phyloP scores from a whole-genome alignment of 2,329 filamentous ascomycete species.

The Scortechinia acanthostroma region DNA sequence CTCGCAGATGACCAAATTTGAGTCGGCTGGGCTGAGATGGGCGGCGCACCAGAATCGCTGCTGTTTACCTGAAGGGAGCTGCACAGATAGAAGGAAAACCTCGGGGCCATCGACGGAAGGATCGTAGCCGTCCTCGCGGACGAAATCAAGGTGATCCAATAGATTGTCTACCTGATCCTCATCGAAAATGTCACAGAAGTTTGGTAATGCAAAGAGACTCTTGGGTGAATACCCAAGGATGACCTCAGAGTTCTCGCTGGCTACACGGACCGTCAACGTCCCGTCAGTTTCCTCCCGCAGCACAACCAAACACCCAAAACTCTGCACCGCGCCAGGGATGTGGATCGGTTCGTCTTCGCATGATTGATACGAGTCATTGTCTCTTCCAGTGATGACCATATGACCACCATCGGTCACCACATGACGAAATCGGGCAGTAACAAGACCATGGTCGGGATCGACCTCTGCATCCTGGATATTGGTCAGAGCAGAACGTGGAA shows the following conservation, averaged over 20 bases:
- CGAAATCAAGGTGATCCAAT: conserved; percentile 81
- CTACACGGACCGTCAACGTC: conserved; percentile 63
- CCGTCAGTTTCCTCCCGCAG: conserved; percentile 66
- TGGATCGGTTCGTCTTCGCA: conserved; percentile 92
- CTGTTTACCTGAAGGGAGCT: conserved; percentile 42
- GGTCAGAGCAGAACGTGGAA: too few species aligned
- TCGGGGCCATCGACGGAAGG: conserved; percentile 72
- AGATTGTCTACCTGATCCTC: conserved; percentile 83
- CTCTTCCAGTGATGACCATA: conserved; percentile 73
- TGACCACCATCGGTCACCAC: conserved; percentile 71
- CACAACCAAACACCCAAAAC: conserved; percentile 72
- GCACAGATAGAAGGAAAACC: conserved; percentile 73
- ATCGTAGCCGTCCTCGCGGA: conserved; percentile 75
- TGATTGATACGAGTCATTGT: conserved; percentile 65
- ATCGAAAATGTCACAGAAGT: conserved; percentile 75
- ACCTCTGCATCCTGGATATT: neutral
- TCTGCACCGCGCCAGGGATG: conserved; percentile 74
- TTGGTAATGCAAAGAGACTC: conserved; percentile 67
- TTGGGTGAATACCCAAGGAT: conserved; percentile 73
- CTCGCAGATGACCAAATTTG: conserved; percentile 74
- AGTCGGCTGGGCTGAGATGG: conserved; percentile 64
- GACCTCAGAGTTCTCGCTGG: conserved; percentile 72
- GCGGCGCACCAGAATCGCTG: conserved; percentile 82
- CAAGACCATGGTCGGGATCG: conserved; percentile 29
- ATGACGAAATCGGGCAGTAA: conserved; percentile 75